Evolutionary conservation across 768 basidiomycete species (phyloP).

Genomic region (Lenzites betulinus): DNA sequence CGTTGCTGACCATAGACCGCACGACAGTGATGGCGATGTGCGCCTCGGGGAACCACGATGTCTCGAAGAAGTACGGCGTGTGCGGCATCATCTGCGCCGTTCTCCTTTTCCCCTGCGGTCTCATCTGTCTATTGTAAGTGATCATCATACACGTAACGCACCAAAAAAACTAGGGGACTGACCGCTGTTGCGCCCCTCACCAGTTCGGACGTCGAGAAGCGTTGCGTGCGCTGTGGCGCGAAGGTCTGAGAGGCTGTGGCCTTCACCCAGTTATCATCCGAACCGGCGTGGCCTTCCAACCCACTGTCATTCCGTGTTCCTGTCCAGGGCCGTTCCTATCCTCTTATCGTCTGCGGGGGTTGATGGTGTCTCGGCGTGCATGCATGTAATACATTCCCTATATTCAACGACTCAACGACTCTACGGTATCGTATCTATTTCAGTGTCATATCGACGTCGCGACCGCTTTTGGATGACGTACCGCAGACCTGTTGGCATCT

Average conservation of each 20-base stretch:
- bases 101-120: conserved; percentile 32
- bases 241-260: conserved; percentile 7
- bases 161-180: neutral
- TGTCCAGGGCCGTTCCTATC: no score
- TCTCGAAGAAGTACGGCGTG: conserved; percentile 31
- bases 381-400: no score
- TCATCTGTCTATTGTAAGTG: conserved; percentile 23
- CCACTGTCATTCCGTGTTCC: no score
- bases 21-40: conserved; percentile 29
- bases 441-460: no score
- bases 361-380: no score
- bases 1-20: neutral
- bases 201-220: conserved; percentile 27
- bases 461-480: no score
- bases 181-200: neutral
- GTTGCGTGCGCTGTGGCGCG: conserved; percentile 31
- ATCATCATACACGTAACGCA: neutral
- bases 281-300: no score
- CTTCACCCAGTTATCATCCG: no score
- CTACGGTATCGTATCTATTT: no score
- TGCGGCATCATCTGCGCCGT: conserved; percentile 37
- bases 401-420: no score
- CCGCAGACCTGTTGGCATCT: no score
- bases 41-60: conserved; percentile 35
- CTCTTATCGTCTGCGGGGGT: no score